A percentile compares a stretch with the other conserved stretches of the same genome.
These are phyloP conservation scores for Aspergillus sclerotiicarbonarius DNA, from an alignment of 495 filamentous ascomycete species.

Conservation along the genomic window DNA sequence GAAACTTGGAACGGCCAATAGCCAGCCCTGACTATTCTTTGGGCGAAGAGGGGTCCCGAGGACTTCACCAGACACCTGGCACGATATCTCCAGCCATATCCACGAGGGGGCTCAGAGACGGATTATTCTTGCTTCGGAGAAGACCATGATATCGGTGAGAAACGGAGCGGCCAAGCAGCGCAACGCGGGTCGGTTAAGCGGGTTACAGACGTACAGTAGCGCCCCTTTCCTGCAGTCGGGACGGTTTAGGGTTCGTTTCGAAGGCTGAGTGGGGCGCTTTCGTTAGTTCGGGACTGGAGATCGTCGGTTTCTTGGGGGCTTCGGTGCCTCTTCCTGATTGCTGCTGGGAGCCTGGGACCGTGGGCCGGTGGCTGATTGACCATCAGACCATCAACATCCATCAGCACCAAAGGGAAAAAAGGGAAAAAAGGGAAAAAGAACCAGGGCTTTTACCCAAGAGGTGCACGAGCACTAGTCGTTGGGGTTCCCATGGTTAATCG, in stretches of 20 bases:
- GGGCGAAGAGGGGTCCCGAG: not conserved
- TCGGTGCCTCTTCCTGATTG: constrained; percentile 5
- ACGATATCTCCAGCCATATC: not conserved
- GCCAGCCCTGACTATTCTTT: not conserved
- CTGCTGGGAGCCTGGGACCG: not conserved
- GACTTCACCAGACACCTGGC: not conserved
- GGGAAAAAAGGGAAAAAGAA: not conserved
- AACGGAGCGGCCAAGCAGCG: too few species aligned
- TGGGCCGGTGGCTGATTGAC: too few species aligned
- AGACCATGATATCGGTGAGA: too few species aligned
- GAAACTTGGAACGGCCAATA: not conserved
- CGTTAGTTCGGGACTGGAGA: constrained; percentile 4
- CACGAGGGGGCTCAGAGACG: not conserved
- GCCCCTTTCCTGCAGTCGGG: constrained; percentile 4
- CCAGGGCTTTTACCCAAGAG: too few species aligned
- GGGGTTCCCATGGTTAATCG: too few species aligned
- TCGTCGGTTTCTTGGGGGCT: constrained; percentile 7
- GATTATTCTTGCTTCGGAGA: too few species aligned
- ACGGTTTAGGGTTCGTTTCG: constrained; percentile 4
- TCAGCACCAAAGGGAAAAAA: not conserved
- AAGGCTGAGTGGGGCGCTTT: not conserved
- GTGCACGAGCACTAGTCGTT: too few species aligned
- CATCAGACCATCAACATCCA: not conserved
- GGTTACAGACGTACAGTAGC: not conserved
- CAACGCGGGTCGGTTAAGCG: not conserved